Base-by-base conservation (phyloP, 176 grass and related monocot species). In the Raddia guianensis region DNA sequence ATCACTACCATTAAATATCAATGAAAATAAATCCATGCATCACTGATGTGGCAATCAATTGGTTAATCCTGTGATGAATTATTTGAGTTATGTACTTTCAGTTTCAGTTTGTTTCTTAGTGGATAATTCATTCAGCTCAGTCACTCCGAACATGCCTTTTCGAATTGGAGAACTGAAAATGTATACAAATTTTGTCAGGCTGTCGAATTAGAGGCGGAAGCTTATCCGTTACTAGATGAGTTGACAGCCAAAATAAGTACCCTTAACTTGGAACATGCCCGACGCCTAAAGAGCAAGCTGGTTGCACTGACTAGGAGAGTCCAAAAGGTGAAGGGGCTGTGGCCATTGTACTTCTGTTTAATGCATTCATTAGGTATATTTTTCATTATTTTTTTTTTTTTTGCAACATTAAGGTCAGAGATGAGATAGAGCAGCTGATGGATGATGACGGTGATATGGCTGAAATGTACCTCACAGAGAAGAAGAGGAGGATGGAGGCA, bases 371-470 rank as follows among this genome's bases (percentile, higher is more conserved):
- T 51, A 48, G 12, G 49, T 0, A 60, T 3, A 16, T 82, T 82
- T 45, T 81, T 58, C 27, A 74, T 37, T 52, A 50, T 58, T 4
- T 27, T 27, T 27, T 27, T 27, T 27, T 27, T 27, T 33, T 69
- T 80, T 68, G 44, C 50, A 62, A 50, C 46, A 78, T 88, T 74
- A 80, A 98, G 92, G 92, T 98, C 40, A 90, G 92, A 82, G 95
- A 98, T 37, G 95, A 98, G 77, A 94, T 95, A 87, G 95, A 98
- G 32, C 90, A 98, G 45, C 72, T 98, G 76, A 98, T 98, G 95
- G 92, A 98, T 20, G 95, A 98, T 42, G 95, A 98, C 43, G 95
- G 90, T 18, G 95, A 98, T 85, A 98, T 98, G 95, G 95, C 95
- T 66, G 95, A 98, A 90, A 98, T 98, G 95, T 91, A 94, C 87